A percentile compares a stretch with the other conserved stretches of the same genome.
Evolutionary conservation across 2,329 filamentous ascomycete species (phyloP).

Genomic region (Colletotrichum liriopes): DNA sequence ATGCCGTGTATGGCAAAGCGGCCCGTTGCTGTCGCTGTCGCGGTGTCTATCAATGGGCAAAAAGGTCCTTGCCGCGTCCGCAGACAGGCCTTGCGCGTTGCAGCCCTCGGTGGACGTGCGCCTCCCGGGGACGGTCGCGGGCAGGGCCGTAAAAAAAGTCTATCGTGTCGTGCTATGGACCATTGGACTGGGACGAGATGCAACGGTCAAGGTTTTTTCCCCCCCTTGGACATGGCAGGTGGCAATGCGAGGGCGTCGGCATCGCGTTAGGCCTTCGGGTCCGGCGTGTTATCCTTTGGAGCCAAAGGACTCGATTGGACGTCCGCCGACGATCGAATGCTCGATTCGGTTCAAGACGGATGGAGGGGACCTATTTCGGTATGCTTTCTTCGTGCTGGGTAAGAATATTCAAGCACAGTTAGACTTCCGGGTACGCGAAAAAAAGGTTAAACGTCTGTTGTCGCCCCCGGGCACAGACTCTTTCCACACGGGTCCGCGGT

Average conservation of each 20-base stretch:
- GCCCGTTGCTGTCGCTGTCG: neutral
- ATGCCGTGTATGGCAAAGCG: conserved; percentile 14
- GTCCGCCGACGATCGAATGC: conserved; percentile 1
- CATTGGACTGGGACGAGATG: conserved; percentile 17
- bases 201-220: conserved; percentile 23
- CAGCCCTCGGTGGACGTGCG: conserved; percentile 19
- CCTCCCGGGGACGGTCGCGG: conserved; percentile 18
- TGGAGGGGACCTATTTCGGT: neutral
- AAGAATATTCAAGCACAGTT: conserved; percentile 10
- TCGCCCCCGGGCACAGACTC: conserved; percentile 18
- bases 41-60: neutral
- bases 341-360: neutral
- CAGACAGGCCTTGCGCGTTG: conserved; percentile 9
- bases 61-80: neutral
- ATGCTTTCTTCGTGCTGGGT: conserved; percentile 1
- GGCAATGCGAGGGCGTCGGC: neutral
- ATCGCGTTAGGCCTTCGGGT: neutral
- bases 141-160: conserved; percentile 23
- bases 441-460: conserved; percentile 28
- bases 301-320: neutral
- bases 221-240: conserved; percentile 5
- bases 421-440: conserved; percentile 32
- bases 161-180: conserved; percentile 25
- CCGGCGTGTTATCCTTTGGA: neutral
- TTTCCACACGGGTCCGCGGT: conserved; percentile 17